Percentiles rank a stretch among this genome's conserved stretches.
Conservation (phyloP, 23 red algal genomes). For the Chondrus crispus region DNA sequence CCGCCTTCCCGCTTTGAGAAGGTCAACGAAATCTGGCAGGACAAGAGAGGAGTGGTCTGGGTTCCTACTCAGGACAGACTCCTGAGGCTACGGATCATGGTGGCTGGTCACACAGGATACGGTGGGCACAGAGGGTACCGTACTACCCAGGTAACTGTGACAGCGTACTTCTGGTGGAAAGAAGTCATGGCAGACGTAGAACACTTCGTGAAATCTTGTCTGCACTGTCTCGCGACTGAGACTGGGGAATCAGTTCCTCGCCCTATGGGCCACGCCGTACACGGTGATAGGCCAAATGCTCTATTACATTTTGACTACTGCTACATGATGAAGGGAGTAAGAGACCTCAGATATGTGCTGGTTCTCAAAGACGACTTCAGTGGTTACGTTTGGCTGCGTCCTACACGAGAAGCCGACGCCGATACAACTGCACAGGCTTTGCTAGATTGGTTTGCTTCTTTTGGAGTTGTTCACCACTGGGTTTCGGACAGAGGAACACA, state of each 20-base stretch:
- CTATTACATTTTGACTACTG: neutral
- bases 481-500: neutral
- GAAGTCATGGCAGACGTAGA: neutral
- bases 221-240: neutral
- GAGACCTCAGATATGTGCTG: neutral
- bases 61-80: neutral
- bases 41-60: slow-evolving; percentile 29
- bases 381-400: neutral
- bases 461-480: neutral
- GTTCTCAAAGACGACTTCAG: neutral
- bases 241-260: neutral
- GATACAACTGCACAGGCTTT: neutral
- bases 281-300: slow-evolving; percentile 1
- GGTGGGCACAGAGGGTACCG: slow-evolving; percentile 1
- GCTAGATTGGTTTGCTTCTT: neutral
- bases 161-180: neutral
- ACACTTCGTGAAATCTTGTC: neutral
- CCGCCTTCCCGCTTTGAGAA: too few species aligned
- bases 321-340: neutral
- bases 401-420: neutral
- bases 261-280: neutral
- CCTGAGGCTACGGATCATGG: neutral
- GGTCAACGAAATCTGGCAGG: too few species aligned
- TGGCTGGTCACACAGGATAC: slow-evolving; percentile 22
- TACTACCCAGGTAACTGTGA: neutral